phyloP scores from a whole-genome alignment of 345 rosid species.

The Gossypium turneri region DNA sequence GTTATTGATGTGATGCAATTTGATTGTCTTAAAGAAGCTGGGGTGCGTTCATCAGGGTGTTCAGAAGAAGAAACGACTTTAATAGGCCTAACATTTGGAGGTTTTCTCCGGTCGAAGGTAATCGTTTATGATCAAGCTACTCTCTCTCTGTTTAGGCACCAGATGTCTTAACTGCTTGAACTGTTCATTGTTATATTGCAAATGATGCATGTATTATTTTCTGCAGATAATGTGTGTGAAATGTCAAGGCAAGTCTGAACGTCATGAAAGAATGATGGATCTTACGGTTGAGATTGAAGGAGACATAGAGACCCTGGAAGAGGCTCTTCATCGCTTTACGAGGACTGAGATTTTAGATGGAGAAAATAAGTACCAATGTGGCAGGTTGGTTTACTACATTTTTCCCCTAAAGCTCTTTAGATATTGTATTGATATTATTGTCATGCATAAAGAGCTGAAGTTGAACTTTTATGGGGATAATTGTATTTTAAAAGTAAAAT shows the following conservation, averaged over 20 bases:
- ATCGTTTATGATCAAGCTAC: neutral
- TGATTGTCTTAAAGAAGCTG: slow-evolving; percentile 65
- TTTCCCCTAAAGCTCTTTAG: neutral
- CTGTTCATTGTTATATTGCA: slow-evolving; percentile 2
- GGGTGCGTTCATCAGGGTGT: slow-evolving; percentile 34
- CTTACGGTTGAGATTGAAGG: slow-evolving; percentile 95
- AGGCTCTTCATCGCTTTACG: slow-evolving; percentile 79
- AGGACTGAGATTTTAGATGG: slow-evolving; percentile 90
- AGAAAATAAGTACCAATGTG: slow-evolving; percentile 85
- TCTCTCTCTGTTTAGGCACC: neutral
- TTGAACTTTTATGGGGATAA: neutral
- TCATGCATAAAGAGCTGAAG: neutral
- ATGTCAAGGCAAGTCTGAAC: slow-evolving; percentile 79
- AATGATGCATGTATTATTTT: slow-evolving; percentile 11
- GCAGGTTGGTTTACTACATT: slow-evolving; percentile 52
- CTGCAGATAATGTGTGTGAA: slow-evolving; percentile 82
- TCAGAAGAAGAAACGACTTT: slow-evolving; percentile 76
- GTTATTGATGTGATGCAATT: slow-evolving; percentile 91
- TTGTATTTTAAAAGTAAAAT: neutral
- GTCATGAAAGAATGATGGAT: slow-evolving; percentile 95
- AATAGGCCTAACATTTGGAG: slow-evolving; percentile 88
- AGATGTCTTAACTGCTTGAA: neutral
- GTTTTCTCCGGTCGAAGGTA: slow-evolving; percentile 95
- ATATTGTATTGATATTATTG: neutral
- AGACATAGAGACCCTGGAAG: slow-evolving; percentile 79